Base-by-base conservation (phyloP, 768 basidiomycete species). In the Boletus sensibilis region DNA sequence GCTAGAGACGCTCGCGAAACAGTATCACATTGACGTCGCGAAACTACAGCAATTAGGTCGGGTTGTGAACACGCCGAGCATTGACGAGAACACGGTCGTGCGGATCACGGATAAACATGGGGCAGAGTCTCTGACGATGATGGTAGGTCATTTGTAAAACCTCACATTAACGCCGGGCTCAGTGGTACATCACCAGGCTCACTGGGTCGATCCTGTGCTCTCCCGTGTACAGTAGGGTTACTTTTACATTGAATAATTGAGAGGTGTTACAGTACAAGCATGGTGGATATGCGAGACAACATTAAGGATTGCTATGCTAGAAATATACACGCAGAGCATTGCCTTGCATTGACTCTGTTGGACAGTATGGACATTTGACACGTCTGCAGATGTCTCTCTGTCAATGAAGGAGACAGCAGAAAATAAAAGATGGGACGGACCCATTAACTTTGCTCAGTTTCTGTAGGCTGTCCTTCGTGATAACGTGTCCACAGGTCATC, bases 321-420 rank as follows among this genome's bases (percentile, higher is more conserved):
- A 92, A 88, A 71, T 86, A 76, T 41, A 92, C 82, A 43, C 80
- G 81, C 53, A 90, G 60, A 4, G 88, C 89, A 31, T 74, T 69
- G 35, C 68, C 69, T 34, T 82, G 70, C 41, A 69, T 72, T 5
- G 90, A 90, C 71, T 97, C 95, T 12, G 82, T 74, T 12, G 96
- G 96, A 68, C 96, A 98, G 71, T 98, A 98, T 7, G 96, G 95
- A 64, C 96, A 99, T 70, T 98, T 98, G 56, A 95, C 92, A 4
- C 91, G 87, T 23, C 94, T 95, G 67, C 34, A 33, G 46, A 23
- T 40, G 50, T 5, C 18, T 20, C 3, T 23, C 5, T 40, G 31
- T 59, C 37, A 62, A 52, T 39, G 7, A 41, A 12, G 37, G 12
- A 45, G 14, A 33, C 34, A 25, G 27, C 10, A 55, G 23, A 14